Base-by-base conservation (phyloP, 805 yeast species). In the Kodamaea hsintzibuensis region DNA sequence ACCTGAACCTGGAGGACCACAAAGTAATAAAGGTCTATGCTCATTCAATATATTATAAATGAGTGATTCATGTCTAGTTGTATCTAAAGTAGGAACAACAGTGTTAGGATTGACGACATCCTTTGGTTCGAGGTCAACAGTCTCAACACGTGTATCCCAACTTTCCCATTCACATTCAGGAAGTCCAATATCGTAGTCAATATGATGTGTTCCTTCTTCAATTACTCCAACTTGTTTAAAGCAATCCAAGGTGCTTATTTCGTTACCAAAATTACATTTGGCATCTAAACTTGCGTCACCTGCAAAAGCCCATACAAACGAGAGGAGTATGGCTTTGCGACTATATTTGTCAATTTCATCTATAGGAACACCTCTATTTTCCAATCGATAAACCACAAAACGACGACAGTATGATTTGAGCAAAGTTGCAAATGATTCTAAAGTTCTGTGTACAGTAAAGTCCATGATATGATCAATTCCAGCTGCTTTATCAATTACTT, bases 1-100 rank as follows among this genome's bases (percentile, higher is more conserved):
- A 54, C 98, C 98, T 0, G 97, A 88, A 3, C 98, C 98, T 0
- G 98, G 98, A 0, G 98, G 98, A 2, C 98, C 98, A 69, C 97
- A 91, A 18, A 93, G 74, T 25, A 93, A 74, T 14, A 90, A 66
- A 0, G 96, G 83, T 40, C 72, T 71, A 51, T 81, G 85, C 45
- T 82, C 81, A 35, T 75, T 73, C 38, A 92, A 62, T 1, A 88
- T 66, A 0, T 84, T 73, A 52, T 78, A 80, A 1, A 93, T 75
- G 9, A 89, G 62, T 1, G 72, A 65, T 55, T 89, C 93, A 54
- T 89, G 89, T 53, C 84, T 76, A 1, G 78, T 65, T 0, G 97
- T 91, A 59, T 91, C 98, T 0, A 82, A 62, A 0, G 98, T 93
- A 0, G 96, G 89, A 8, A 93, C 79, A 0, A 93, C 82, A 0